Percentiles rank a stretch among this genome's conserved stretches.
Evolutionary conservation across 129 eudicot species (phyloP).

Genomic region (Rutidosis leptorrhynchoides): DNA sequence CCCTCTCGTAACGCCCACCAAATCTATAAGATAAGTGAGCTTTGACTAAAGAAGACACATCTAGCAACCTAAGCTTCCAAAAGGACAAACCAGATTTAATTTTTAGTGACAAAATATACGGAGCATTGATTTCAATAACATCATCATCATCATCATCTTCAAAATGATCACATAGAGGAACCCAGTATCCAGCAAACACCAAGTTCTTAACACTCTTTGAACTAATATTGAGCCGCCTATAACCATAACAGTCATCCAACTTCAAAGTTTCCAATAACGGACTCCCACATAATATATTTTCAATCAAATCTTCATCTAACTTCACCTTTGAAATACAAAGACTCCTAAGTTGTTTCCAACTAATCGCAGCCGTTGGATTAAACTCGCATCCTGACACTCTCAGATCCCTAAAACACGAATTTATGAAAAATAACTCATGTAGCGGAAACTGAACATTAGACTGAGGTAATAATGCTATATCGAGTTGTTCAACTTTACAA

Average conservation of each 20-base stretch:
- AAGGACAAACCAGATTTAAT: background rate
- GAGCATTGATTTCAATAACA: no score
- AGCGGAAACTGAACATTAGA: background rate
- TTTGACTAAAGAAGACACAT: conserved; percentile 25
- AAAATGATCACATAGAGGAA: no score
- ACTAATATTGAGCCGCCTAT: conserved; percentile 10
- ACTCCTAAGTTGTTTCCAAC: conserved; percentile 20
- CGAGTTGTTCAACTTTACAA: conserved; percentile 13
- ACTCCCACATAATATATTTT: conserved; percentile 23
- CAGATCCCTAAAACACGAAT: conserved; percentile 26
- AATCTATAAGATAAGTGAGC: conserved; percentile 10
- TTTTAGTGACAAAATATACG: conserved; percentile 20
- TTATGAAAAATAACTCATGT: conserved; percentile 5
- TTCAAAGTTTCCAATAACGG: conserved; percentile 23
- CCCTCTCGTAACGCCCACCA: no score
- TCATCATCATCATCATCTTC: no score
- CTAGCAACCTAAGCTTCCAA: conserved; percentile 24
- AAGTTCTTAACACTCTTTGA: conserved; percentile 27
- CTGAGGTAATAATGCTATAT: background rate
- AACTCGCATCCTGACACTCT: conserved; percentile 2
- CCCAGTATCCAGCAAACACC: conserved; percentile 22
- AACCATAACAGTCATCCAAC: background rate
- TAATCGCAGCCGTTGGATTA: conserved; percentile 14
- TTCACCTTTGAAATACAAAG: background rate
- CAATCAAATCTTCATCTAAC: conserved; percentile 22